A percentile compares a stretch with the other conserved stretches of the same genome.
phyloP scores from a whole-genome alignment of 192 early-diverging fungal genomes.

The Backusella macrospora region DNA sequence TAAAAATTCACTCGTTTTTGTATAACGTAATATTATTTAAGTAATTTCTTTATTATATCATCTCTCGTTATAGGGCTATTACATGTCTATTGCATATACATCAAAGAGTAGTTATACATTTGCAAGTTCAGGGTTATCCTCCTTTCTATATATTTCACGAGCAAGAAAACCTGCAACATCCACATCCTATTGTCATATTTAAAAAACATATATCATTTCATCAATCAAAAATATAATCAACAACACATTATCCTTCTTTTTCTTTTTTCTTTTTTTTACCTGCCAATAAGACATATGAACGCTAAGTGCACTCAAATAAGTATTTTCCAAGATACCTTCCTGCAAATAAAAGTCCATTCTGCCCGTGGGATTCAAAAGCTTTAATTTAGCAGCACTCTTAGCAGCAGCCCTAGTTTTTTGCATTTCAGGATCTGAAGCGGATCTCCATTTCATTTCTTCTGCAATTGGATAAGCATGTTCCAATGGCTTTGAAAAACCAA shows the following conservation, averaged over 20 bases:
- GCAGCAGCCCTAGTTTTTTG: slow-evolving; percentile 21
- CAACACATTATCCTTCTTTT: too few relatives aligned
- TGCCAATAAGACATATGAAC: slow-evolving; percentile 42
- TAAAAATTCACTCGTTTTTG: too few relatives aligned
- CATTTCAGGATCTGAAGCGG: slow-evolving; percentile 6
- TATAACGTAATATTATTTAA: too few relatives aligned
- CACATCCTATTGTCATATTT: slow-evolving; percentile 21
- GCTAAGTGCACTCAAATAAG: slow-evolving; percentile 47
- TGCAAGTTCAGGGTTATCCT: slow-evolving; percentile 1
- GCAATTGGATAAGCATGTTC: slow-evolving; percentile 6
- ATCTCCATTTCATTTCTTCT: neutral
- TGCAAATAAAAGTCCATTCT: slow-evolving; percentile 58
- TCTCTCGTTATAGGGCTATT: neutral
- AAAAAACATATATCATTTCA: neutral
- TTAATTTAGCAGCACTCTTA: slow-evolving; percentile 42
- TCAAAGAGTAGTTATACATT: neutral
- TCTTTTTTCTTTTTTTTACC: neutral
- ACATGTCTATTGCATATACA: neutral
- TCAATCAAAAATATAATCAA: neutral
- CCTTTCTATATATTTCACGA: slow-evolving; percentile 28
- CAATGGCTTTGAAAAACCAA: slow-evolving; percentile 27
- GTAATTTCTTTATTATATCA: neutral
- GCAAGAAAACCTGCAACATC: slow-evolving; percentile 41
- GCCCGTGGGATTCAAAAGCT: slow-evolving; percentile 49
- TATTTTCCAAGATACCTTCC: slow-evolving; percentile 50